These are phyloP conservation scores for Fraxinus americana DNA, from an alignment of 257 asterid species.

Conservation along the genomic window DNA sequence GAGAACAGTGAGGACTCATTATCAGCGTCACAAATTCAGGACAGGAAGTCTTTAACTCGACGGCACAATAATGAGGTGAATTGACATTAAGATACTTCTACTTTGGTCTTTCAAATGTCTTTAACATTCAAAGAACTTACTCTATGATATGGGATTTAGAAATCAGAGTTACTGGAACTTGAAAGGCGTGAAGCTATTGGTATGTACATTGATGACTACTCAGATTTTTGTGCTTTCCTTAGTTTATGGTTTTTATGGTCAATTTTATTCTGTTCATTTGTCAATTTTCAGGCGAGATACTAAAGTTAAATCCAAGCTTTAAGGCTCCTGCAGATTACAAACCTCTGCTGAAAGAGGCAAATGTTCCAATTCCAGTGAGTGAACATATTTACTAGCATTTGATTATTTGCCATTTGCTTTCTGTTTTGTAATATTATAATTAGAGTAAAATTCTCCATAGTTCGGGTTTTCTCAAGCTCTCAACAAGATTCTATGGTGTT, in stretches of 20 bases:
- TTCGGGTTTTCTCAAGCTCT: neutral
- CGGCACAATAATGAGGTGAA: constrained; percentile 65
- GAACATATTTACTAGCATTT: constrained; percentile 21
- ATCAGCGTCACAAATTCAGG: constrained; percentile 37
- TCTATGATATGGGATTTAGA: constrained; percentile 40
- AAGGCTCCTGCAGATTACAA: constrained; percentile 82
- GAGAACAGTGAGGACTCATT: constrained; percentile 30
- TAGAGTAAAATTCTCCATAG: neutral
- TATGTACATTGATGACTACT: constrained; percentile 34
- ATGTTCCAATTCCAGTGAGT: constrained; percentile 86
- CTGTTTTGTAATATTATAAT: neutral
- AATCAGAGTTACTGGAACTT: constrained; percentile 55
- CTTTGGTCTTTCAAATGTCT: constrained; percentile 17
- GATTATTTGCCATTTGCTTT: constrained; percentile 8
- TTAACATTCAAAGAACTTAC: constrained; percentile 33
- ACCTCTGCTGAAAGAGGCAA: constrained; percentile 81
- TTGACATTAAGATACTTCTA: constrained; percentile 22
- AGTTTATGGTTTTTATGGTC: constrained; percentile 1
- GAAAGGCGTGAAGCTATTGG: constrained; percentile 88
- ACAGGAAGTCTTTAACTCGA: constrained; percentile 40
- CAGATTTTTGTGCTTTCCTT: constrained; percentile 19
- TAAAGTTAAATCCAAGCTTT: constrained; percentile 74
- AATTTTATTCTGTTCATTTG: constrained; percentile 14
- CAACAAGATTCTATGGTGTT: neutral
- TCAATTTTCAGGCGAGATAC: constrained; percentile 66